Evolutionary conservation across 225 moss, liverwort and hornwort species (phyloP).

Genomic region (Straminergon stramineum): DNA sequence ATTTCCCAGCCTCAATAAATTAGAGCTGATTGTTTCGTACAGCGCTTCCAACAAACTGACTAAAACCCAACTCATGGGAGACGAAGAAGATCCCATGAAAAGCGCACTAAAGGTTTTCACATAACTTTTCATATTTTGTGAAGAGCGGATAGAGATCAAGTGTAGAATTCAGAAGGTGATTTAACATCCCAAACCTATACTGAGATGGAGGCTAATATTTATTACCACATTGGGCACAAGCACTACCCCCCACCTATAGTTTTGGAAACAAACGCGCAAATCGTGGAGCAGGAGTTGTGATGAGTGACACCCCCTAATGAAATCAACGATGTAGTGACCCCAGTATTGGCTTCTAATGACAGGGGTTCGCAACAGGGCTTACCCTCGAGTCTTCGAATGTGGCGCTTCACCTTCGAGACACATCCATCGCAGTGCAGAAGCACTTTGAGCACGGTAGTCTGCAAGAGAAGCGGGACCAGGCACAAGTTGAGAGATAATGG

Average conservation of each 20-base stretch:
- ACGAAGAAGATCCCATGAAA: background rate
- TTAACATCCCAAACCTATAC: background rate
- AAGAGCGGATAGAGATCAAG: background rate
- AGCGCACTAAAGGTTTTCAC: background rate
- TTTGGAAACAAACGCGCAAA: background rate
- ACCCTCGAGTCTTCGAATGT: constrained; percentile 36
- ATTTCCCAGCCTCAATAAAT: background rate
- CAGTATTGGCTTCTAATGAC: too few relatives aligned
- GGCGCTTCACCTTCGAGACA: constrained; percentile 48
- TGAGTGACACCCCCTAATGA: background rate
- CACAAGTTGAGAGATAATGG: background rate
- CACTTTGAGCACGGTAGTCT: constrained; percentile 44
- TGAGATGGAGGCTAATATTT: background rate
- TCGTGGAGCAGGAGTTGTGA: background rate
- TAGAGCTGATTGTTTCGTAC: background rate
- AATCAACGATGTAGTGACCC: background rate
- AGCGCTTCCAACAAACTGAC: background rate
- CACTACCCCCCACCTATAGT: too few relatives aligned
- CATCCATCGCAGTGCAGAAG: constrained; percentile 50
- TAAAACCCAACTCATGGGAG: background rate
- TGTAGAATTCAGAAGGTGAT: background rate
- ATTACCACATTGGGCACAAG: background rate
- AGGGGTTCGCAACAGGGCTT: background rate
- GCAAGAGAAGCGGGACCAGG: background rate
- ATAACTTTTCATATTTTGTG: background rate